A percentile compares a stretch with the other conserved stretches of the same genome.
These are phyloP conservation scores for Rostrohypoxylon terebratum DNA, from an alignment of 495 filamentous ascomycete genomes.

Conservation along the genomic window DNA sequence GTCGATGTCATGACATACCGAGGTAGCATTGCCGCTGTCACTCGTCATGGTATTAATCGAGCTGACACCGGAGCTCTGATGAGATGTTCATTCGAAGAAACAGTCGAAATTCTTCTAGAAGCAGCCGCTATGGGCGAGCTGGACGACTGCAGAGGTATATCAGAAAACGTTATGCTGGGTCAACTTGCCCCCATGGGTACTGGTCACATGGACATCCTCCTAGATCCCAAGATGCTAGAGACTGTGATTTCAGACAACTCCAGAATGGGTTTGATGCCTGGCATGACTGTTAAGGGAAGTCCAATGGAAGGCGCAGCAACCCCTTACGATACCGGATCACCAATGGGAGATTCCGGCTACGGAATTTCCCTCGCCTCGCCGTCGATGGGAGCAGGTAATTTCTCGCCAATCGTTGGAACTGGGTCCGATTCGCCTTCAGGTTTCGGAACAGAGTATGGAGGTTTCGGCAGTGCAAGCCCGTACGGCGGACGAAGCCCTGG, in stretches of 20 bases:
- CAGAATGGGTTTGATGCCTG: slow-evolving; percentile 79
- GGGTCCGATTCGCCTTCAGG: slow-evolving; percentile 81
- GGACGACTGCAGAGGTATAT: slow-evolving; percentile 97
- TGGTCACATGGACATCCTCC: slow-evolving; percentile 89
- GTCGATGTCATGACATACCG: slow-evolving; percentile 98
- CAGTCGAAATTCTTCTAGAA: slow-evolving; percentile 96
- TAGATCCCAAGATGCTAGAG: slow-evolving; percentile 95
- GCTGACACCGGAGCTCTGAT: slow-evolving; percentile 98
- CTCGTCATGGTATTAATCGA: slow-evolving; percentile 97
- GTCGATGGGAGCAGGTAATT: slow-evolving; percentile 84
- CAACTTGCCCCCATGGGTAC: slow-evolving; percentile 97
- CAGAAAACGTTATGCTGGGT: slow-evolving; percentile 98
- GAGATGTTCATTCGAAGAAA: slow-evolving; percentile 99
- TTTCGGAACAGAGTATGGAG: slow-evolving; percentile 69
- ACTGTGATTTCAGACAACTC: slow-evolving; percentile 93
- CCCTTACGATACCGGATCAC: slow-evolving; percentile 93
- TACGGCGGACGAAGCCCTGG: slow-evolving; percentile 76
- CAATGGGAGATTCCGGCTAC: slow-evolving; percentile 78
- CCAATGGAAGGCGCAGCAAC: slow-evolving; percentile 88
- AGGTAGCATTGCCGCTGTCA: slow-evolving; percentile 92
- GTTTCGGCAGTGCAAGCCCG: slow-evolving; percentile 73
- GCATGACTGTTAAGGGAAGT: slow-evolving; percentile 76
- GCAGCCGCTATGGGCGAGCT: slow-evolving; percentile 93
- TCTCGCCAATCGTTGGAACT: slow-evolving; percentile 87
- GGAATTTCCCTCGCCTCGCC: slow-evolving; percentile 65